phyloP scores from a whole-genome alignment of 208 protist genomes.

The Crithidia thermophila region DNA sequence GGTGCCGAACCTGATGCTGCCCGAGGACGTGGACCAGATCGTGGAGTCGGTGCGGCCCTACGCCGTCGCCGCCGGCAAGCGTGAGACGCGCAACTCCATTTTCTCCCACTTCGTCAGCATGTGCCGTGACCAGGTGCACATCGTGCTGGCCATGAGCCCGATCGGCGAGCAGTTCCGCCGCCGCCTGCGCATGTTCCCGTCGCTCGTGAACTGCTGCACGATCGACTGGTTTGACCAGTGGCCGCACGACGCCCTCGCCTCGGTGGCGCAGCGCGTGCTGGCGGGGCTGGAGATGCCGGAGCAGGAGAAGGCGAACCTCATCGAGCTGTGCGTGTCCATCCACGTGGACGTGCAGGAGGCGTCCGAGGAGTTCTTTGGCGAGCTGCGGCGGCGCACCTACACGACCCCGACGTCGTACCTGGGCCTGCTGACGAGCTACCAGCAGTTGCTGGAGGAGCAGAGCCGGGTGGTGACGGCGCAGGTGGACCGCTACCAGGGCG shows the following conservation, averaged over 20 bases:
- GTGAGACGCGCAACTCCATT: constrained; percentile 93
- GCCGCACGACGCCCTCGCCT: constrained; percentile 93
- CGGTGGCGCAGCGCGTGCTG: constrained; percentile 89
- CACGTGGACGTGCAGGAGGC: constrained; percentile 88
- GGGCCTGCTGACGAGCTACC: constrained; percentile 93
- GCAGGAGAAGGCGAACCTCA: constrained; percentile 63
- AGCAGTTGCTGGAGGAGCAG: constrained; percentile 87
- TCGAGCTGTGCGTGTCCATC: constrained; percentile 91
- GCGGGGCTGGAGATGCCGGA: constrained; percentile 54
- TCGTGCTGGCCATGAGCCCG: constrained; percentile 97
- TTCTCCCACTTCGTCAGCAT: constrained; percentile 94
- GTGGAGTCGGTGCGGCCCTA: constrained; percentile 88
- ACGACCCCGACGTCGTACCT: constrained; percentile 97
- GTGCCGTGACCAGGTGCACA: constrained; percentile 96
- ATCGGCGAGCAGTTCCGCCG: constrained; percentile 95
- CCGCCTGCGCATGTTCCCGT: constrained; percentile 97
- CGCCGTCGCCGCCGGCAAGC: constrained; percentile 89
- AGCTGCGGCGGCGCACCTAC: constrained; percentile 95
- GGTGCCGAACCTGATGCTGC: constrained; percentile 96
- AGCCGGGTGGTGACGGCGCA: constrained; percentile 63
- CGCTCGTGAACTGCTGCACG: constrained; percentile 98
- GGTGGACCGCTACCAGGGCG: constrained; percentile 89
- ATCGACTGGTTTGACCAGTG: constrained; percentile 99
- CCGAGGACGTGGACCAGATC: constrained; percentile 95
- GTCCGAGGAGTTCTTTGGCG: constrained; percentile 93